phyloP scores from a whole-genome alignment of 2,329 filamentous ascomycete genomes.

The Aspergillus tubingensis region DNA sequence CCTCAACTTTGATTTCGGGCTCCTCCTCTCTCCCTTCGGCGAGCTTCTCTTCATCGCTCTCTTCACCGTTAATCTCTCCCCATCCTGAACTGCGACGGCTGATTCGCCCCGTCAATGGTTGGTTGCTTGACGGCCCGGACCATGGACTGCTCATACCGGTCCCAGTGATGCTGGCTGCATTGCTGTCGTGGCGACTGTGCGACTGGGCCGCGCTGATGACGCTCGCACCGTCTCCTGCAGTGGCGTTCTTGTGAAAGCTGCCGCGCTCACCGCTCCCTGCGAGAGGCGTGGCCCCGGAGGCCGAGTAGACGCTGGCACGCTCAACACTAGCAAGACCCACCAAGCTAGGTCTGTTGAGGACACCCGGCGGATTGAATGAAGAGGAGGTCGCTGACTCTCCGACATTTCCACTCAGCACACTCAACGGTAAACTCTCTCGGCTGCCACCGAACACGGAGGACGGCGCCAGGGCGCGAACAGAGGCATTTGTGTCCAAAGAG shows the following conservation, averaged over 20 bases:
- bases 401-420: constrained; percentile 60
- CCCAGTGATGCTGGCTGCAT: constrained; percentile 69
- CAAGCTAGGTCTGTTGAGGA: constrained; percentile 52
- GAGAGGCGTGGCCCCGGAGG: constrained; percentile 64
- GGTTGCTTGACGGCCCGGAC: constrained; percentile 34
- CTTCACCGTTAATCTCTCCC: constrained; percentile 47
- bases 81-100: constrained; percentile 49
- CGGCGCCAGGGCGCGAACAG: constrained; percentile 63
- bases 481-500: constrained; percentile 67
- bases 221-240: constrained; percentile 68
- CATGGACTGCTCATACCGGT: constrained; percentile 58
- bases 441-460: constrained; percentile 66
- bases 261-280: constrained; percentile 71
- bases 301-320: constrained; percentile 71
- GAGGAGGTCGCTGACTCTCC: constrained; percentile 47
- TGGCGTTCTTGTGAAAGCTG: constrained; percentile 66
- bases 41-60: constrained; percentile 34
- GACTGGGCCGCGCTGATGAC: constrained; percentile 75
- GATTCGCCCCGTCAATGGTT: constrained; percentile 39
- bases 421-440: constrained; percentile 64
- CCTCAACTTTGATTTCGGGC: background rate
- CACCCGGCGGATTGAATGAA: constrained; percentile 41
- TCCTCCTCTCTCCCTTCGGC: constrained; percentile 13
- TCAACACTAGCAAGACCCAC: constrained; percentile 59
- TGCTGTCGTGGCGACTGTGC: constrained; percentile 79